Percentiles rank a stretch among this genome's conserved stretches.
These are phyloP conservation scores for Baudoinia panamericana DNA, from an alignment of 495 filamentous ascomycete genomes.

Conservation along the genomic window DNA sequence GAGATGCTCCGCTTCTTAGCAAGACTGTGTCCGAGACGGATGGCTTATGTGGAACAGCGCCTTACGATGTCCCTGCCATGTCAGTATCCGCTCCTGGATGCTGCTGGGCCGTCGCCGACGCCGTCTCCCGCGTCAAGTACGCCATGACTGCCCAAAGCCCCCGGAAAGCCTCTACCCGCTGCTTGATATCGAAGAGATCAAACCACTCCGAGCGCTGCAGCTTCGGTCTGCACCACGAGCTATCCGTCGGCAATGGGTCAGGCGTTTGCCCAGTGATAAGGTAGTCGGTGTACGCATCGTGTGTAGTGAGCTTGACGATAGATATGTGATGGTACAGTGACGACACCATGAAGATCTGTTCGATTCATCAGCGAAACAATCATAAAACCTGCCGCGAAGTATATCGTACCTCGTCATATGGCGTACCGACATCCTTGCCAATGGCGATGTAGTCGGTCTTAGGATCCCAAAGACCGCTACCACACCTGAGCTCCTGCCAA, in stretches of 20 bases:
- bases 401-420: slow-evolving; percentile 43
- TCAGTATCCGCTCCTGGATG: too few species aligned
- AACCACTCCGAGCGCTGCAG: slow-evolving; percentile 65
- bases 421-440: slow-evolving; percentile 41
- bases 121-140: slow-evolving; percentile 28
- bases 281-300: slow-evolving; percentile 46
- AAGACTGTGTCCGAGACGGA: too few species aligned
- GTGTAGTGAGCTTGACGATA: slow-evolving; percentile 61
- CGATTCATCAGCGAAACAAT: not conserved
- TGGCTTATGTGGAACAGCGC: too few species aligned
- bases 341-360: slow-evolving; percentile 71
- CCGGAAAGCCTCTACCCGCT: slow-evolving; percentile 57
- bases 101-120: too few species aligned
- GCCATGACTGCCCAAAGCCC: slow-evolving; percentile 65
- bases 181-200: slow-evolving; percentile 54
- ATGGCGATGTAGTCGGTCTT: slow-evolving; percentile 60
- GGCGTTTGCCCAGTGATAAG: slow-evolving; percentile 29
- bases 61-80: too few species aligned
- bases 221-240: slow-evolving; percentile 23
- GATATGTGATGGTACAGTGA: slow-evolving; percentile 71
- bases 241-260: slow-evolving; percentile 9
- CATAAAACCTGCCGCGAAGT: not conserved
- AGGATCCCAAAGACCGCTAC: slow-evolving; percentile 53
- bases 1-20: too few species aligned
- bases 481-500: slow-evolving; percentile 28